phyloP scores from a whole-genome alignment of 306 rosid genomes.

The Pyrus communis region DNA sequence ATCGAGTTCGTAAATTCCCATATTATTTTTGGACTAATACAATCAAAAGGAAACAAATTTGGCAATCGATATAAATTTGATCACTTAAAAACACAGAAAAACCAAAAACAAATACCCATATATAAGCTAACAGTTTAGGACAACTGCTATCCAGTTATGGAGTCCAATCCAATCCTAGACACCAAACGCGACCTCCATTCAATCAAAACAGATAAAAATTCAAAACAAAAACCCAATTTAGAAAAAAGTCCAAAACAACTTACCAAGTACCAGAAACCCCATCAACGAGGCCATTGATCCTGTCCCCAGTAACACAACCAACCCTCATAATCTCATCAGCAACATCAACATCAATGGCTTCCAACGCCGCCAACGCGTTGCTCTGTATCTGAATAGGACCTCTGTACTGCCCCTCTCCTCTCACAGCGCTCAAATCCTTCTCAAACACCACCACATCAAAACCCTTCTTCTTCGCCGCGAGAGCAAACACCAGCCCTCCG shows the following conservation, averaged over 20 bases:
- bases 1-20: background rate
- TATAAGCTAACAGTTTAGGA: no score
- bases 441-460: conserved; percentile 94
- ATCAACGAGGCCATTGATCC: conserved; percentile 91
- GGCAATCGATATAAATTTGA: background rate
- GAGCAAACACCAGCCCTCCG: conserved; percentile 86
- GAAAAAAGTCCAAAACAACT: conserved; percentile 13
- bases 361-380: conserved; percentile 95
- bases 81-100: background rate
- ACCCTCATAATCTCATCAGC: conserved; percentile 85
- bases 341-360: conserved; percentile 82
- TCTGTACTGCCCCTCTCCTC: conserved; percentile 95
- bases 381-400: conserved; percentile 99
- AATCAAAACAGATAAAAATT: background rate
- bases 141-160: background rate
- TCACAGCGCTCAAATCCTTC: conserved; percentile 85
- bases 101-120: no score
- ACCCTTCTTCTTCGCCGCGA: conserved; percentile 93
- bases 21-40: background rate
- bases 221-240: background rate
- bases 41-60: background rate
- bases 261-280: conserved; percentile 93
- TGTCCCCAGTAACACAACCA: conserved; percentile 91
- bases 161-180: background rate
- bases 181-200: background rate